Percentiles rank a stretch among this genome's conserved stretches.
Evolutionary conservation across 139 green algal genomes (phyloP).

Genomic region (Limnomonas spitsbergensis): DNA sequence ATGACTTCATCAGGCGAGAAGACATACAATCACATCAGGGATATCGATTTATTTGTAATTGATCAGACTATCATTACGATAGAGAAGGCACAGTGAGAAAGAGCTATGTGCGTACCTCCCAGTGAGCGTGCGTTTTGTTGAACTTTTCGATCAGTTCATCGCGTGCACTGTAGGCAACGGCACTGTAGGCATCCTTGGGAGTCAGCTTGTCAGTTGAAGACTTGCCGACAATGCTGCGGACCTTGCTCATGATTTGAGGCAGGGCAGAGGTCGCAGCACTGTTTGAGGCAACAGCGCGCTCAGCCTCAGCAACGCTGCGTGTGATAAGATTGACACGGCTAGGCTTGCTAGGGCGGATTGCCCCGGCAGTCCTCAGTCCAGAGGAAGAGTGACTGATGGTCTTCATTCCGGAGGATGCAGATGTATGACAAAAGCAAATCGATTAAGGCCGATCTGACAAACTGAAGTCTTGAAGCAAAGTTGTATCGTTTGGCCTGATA

Average conservation of each 20-base stretch:
- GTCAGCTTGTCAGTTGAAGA: constrained; percentile 18
- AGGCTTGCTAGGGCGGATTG: not conserved
- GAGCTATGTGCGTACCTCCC: constrained; percentile 69
- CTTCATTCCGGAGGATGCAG: no score
- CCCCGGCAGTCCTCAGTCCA: no score
- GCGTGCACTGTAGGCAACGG: constrained; percentile 69
- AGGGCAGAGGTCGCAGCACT: not conserved
- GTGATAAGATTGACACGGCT: not conserved
- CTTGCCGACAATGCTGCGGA: constrained; percentile 6
- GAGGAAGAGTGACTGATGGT: no score
- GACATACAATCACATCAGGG: no score
- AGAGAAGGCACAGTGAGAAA: no score
- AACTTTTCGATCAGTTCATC: constrained; percentile 82
- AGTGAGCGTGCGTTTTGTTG: constrained; percentile 78
- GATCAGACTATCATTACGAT: no score
- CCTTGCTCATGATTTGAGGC: not conserved
- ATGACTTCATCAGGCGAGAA: no score
- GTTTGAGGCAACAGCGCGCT: not conserved
- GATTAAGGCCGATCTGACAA: no score
- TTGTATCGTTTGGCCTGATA: no score
- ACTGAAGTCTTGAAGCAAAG: no score
- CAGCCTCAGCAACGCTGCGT: constrained; percentile 1
- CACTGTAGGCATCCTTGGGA: constrained; percentile 50
- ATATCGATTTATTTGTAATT: no score
- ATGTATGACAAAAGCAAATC: no score